phyloP scores from a whole-genome alignment of 805 yeast genomes.

The Ogataea thermomethanolica region DNA sequence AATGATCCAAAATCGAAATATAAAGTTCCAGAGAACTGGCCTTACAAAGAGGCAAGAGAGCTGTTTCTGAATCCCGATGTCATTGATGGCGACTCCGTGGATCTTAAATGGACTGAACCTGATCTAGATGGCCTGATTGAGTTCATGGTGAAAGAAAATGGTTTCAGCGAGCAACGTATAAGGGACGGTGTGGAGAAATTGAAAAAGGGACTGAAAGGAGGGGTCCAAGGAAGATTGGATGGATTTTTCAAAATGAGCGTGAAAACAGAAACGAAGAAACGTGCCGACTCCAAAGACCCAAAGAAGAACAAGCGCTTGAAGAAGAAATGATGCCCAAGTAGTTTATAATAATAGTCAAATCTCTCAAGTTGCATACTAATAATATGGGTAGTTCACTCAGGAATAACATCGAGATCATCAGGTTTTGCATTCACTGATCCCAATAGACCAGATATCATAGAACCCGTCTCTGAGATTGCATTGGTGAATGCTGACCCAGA shows the following conservation, averaged over 20 bases:
- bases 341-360: constrained; percentile 2
- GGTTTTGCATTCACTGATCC: constrained; percentile 5
- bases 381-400: not conserved
- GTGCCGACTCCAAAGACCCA: constrained; percentile 32
- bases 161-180: constrained; percentile 90
- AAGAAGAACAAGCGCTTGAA: constrained; percentile 9
- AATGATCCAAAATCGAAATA: constrained; percentile 59
- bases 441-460: constrained; percentile 18
- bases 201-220: constrained; percentile 76
- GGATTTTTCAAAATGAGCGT: constrained; percentile 77
- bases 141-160: constrained; percentile 81
- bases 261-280: constrained; percentile 45
- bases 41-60: constrained; percentile 81
- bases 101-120: constrained; percentile 85
- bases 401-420: not conserved
- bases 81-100: constrained; percentile 52
- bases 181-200: constrained; percentile 82
- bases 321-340: constrained; percentile 11
- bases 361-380: not conserved
- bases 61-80: constrained; percentile 84
- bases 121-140: constrained; percentile 79
- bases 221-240: constrained; percentile 88
- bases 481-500: constrained; percentile 18
- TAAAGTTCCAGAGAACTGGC: constrained; percentile 93
- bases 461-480: constrained; percentile 21